These are phyloP conservation scores for Plasmodium gonderi DNA, from an alignment of 169 alveolate species.

Conservation along the genomic window DNA sequence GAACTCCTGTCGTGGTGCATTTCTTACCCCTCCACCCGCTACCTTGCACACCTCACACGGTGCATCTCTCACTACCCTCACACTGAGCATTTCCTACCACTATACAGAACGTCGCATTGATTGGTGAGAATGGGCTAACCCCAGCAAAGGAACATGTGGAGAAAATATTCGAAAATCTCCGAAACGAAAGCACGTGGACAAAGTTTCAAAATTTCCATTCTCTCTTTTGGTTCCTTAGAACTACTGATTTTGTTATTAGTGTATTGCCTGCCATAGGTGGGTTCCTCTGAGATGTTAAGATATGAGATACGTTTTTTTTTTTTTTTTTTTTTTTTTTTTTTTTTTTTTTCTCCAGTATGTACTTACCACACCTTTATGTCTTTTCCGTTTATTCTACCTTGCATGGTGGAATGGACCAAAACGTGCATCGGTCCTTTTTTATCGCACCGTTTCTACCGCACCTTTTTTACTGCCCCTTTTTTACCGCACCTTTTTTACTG, in stretches of 20 bases:
- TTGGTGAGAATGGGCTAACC: conserved; percentile 57
- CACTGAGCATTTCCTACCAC: not conserved
- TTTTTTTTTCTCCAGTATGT: no score
- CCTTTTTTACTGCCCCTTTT: not conserved
- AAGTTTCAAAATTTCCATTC: conserved; percentile 42
- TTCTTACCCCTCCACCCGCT: not conserved
- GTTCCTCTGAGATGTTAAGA: not conserved
- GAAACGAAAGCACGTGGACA: conserved; percentile 1
- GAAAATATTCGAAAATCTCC: not conserved
- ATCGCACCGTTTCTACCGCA: not conserved
- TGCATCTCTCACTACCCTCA: no score
- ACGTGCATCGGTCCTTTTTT: not conserved
- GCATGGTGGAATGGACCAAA: not conserved
- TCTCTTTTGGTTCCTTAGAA: conserved; percentile 38
- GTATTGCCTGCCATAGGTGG: conserved; percentile 22
- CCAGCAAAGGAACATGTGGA: conserved; percentile 43
- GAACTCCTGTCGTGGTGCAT: not conserved
- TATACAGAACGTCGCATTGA: conserved; percentile 19
- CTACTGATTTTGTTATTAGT: conserved; percentile 16
- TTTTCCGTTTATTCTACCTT: no score
- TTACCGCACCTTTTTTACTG: not conserved
- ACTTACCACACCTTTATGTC: no score
- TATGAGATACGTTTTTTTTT: not conserved
- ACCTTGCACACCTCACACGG: not conserved
- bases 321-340: no score